phyloP scores from a whole-genome alignment of 1,139 yeast species.

The Ogataea hybrid region DNA sequence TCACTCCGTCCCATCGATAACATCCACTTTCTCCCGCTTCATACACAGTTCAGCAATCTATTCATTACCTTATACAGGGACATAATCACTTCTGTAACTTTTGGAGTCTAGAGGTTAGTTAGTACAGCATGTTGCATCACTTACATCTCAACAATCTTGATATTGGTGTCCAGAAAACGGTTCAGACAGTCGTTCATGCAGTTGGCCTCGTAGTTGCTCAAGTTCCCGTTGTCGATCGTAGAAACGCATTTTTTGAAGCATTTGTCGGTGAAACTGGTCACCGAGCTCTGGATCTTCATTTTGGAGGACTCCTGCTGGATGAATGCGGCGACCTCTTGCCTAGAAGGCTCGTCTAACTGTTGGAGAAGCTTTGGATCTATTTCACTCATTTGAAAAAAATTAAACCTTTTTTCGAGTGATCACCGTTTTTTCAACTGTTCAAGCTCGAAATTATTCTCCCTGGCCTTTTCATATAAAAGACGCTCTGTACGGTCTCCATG shows the following conservation, averaged over 20 bases:
- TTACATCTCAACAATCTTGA: constrained; percentile 70
- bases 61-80: constrained; percentile 1
- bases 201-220: constrained; percentile 59
- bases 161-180: constrained; percentile 84
- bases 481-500: constrained; percentile 88
- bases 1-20: no score
- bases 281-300: constrained; percentile 83
- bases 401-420: neutral
- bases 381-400: constrained; percentile 30
- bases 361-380: constrained; percentile 60
- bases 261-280: constrained; percentile 83
- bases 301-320: constrained; percentile 82
- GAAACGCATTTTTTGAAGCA: constrained; percentile 88
- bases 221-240: constrained; percentile 46
- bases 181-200: constrained; percentile 82
- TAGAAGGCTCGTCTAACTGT: constrained; percentile 65
- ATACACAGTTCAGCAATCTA: no score
- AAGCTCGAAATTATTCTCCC: constrained; percentile 32
- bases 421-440: constrained; percentile 7
- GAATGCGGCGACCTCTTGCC: constrained; percentile 72
- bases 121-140: constrained; percentile 21
- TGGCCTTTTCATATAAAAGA: constrained; percentile 66
- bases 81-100: constrained; percentile 10
- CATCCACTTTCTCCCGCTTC: no score
- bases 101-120: constrained; percentile 8